A percentile compares a stretch with the other conserved stretches of the same genome.
Conservation (phyloP, 768 basidiomycete species). For the Xerocomus brunneocitrinus region DNA sequence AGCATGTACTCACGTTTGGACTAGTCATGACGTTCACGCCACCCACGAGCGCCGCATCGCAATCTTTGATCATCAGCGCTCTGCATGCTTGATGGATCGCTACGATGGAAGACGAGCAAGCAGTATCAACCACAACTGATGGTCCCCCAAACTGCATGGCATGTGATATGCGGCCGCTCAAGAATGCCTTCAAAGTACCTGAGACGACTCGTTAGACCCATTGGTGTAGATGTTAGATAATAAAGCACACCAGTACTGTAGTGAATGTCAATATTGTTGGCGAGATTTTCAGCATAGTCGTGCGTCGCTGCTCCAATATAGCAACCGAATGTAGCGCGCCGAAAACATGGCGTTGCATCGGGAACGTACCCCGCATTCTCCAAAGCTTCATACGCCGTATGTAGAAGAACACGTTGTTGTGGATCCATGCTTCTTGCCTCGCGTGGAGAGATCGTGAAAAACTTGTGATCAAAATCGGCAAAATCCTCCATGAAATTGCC, state of each 20-base stretch:
- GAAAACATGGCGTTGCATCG: slow-evolving; percentile 45
- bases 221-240: neutral
- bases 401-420: slow-evolving; percentile 66
- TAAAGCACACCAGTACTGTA: slow-evolving; percentile 55
- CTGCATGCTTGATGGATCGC: slow-evolving; percentile 68
- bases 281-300: slow-evolving; percentile 65
- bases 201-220: neutral
- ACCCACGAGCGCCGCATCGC: slow-evolving; percentile 63
- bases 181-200: slow-evolving; percentile 64
- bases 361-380: slow-evolving; percentile 71
- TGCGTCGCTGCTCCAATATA: slow-evolving; percentile 67
- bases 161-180: slow-evolving; percentile 69
- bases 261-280: slow-evolving; percentile 60
- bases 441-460: slow-evolving; percentile 70
- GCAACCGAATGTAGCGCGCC: slow-evolving; percentile 55
- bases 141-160: slow-evolving; percentile 66
- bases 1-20: slow-evolving; percentile 52
- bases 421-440: slow-evolving; percentile 77
- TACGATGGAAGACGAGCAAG: slow-evolving; percentile 67
- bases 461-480: slow-evolving; percentile 62
- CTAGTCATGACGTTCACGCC: slow-evolving; percentile 70
- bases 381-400: slow-evolving; percentile 62
- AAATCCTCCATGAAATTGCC: slow-evolving; percentile 62
- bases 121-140: slow-evolving; percentile 68
- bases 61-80: slow-evolving; percentile 59